phyloP scores from a whole-genome alignment of 768 basidiomycete genomes.

The Rubroboletus satanas region DNA sequence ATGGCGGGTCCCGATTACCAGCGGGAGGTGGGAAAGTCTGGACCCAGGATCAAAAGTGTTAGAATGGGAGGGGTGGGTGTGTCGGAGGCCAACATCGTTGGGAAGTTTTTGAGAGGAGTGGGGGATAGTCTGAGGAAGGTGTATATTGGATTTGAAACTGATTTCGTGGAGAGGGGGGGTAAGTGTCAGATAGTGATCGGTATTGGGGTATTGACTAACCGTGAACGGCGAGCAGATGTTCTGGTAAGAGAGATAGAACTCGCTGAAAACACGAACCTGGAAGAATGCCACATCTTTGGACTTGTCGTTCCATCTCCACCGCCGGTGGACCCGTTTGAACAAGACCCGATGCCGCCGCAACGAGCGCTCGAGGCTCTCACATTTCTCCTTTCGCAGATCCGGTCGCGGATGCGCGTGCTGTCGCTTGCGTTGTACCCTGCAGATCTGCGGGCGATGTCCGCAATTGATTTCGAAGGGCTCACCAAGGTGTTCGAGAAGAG shows the following conservation, averaged over 20 bases:
- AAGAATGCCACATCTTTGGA: conserved; percentile 32
- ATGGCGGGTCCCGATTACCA: conserved; percentile 16
- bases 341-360: conserved; percentile 5
- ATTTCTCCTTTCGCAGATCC: conserved; percentile 24
- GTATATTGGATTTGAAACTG: conserved; percentile 28
- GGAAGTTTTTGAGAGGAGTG: conserved; percentile 22
- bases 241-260: conserved; percentile 29
- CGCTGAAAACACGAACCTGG: conserved; percentile 21
- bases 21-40: conserved; percentile 4
- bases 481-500: conserved; percentile 19
- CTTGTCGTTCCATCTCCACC: conserved; percentile 32
- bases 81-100: conserved; percentile 24
- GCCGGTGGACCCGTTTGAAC: conserved; percentile 20
- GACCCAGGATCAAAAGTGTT: conserved; percentile 17
- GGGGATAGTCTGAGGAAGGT: conserved; percentile 25
- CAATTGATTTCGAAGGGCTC: conserved; percentile 31
- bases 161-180: conserved; percentile 31
- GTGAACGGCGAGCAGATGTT: conserved; percentile 10
- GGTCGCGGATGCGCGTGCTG: conserved; percentile 28
- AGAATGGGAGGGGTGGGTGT: conserved; percentile 28
- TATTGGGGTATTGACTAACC: conserved; percentile 7
- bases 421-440: conserved; percentile 32
- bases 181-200: conserved; percentile 1
- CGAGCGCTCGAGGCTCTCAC: conserved; percentile 24
- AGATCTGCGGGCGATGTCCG: conserved; percentile 26